Conservation (phyloP, 2,329 filamentous ascomycete species). For the Neonectria ditissima region DNA sequence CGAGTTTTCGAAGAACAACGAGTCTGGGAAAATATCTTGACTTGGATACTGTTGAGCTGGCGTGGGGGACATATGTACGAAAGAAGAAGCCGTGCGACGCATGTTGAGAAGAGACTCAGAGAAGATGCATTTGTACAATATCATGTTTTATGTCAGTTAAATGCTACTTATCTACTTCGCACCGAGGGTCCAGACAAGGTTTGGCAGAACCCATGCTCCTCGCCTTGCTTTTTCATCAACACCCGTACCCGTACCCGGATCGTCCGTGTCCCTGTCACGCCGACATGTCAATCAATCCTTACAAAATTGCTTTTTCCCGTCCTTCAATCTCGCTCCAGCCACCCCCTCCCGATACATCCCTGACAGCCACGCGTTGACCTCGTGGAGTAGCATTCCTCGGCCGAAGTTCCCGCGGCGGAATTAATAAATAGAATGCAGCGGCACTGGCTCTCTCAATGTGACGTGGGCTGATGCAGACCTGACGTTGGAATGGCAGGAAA, state of each 20-base stretch:
- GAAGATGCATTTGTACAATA: background rate
- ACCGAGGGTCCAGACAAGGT: background rate
- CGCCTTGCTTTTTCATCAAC: conserved; percentile 4
- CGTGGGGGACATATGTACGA: background rate
- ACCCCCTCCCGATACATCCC: background rate
- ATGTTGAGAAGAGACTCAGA: background rate
- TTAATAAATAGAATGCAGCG: background rate
- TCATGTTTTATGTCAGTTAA: background rate
- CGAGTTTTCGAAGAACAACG: background rate
- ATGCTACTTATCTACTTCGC: no score
- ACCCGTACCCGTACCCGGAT: background rate
- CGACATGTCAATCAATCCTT: background rate
- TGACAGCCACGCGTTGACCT: background rate
- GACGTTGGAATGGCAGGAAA: background rate
- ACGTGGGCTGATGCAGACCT: background rate
- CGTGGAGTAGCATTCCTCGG: background rate
- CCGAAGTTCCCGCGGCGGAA: background rate
- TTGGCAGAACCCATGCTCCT: background rate
- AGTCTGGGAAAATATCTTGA: background rate
- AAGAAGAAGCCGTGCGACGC: conserved; percentile 1
- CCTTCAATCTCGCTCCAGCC: background rate
- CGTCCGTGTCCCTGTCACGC: background rate
- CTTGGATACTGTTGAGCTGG: background rate
- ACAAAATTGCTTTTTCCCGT: background rate
- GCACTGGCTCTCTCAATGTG: background rate